Evolutionary conservation across 179 eudicot species (phyloP).

Genomic region (Silene noctiflora): DNA sequence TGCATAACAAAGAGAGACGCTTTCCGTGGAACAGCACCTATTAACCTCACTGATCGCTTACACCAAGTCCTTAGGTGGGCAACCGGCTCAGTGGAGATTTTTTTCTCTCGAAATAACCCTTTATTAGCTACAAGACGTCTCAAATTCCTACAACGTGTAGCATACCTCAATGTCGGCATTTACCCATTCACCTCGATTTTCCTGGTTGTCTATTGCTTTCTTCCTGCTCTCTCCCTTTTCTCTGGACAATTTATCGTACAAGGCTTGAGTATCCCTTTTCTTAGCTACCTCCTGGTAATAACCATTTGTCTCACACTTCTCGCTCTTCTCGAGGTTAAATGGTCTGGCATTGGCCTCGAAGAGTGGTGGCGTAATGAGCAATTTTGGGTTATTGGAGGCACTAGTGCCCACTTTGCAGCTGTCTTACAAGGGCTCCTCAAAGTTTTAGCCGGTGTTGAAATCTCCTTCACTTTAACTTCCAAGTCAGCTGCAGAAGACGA

Average conservation of each 20-base stretch:
- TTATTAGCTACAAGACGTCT: conserved; percentile 58
- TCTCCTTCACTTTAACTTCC: conserved; percentile 64
- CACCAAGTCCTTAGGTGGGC: conserved; percentile 88
- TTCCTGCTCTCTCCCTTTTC: conserved; percentile 75
- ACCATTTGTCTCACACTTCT: conserved; percentile 44
- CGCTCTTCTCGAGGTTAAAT: conserved; percentile 69
- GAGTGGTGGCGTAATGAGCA: conserved; percentile 89
- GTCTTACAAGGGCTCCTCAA: conserved; percentile 69
- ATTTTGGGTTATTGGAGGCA: conserved; percentile 76
- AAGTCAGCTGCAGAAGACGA: conserved; percentile 59
- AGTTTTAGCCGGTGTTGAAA: conserved; percentile 67
- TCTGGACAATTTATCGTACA: conserved; percentile 67
- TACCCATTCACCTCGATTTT: conserved; percentile 80
- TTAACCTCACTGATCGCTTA: conserved; percentile 73
- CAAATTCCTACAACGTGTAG: conserved; percentile 65
- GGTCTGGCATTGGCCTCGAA: conserved; percentile 75
- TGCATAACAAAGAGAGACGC: conserved; percentile 80
- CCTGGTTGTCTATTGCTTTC: conserved; percentile 56
- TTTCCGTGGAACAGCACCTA: conserved; percentile 74
- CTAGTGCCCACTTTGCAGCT: conserved; percentile 70
- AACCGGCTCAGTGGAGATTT: conserved; percentile 82
- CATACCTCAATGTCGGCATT: conserved; percentile 71
- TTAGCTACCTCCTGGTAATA: conserved; percentile 50
- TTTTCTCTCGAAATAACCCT: conserved; percentile 69
- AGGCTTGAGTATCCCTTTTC: conserved; percentile 44